A percentile compares a stretch with the other conserved stretches of the same genome.
Evolutionary conservation across 2,329 filamentous ascomycete species (phyloP).

Genomic region (Didymella segeticola): DNA sequence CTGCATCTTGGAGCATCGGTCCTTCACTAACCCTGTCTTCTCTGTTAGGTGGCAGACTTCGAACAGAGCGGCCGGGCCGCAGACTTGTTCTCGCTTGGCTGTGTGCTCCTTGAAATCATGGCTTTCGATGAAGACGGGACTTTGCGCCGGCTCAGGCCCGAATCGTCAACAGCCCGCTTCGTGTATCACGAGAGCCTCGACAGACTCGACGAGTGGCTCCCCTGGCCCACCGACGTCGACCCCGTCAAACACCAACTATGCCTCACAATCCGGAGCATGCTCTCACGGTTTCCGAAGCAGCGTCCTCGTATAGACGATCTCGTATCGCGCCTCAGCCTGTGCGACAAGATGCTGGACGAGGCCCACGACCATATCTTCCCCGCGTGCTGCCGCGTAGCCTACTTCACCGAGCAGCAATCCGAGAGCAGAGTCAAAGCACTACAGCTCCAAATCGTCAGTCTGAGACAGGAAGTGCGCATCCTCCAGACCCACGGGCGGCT

Average conservation of each 20-base stretch:
- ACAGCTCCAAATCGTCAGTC: no score
- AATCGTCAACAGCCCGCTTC: background rate
- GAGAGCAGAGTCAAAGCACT: no score
- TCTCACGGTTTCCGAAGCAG: background rate
- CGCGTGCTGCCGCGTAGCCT: background rate
- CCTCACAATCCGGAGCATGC: background rate
- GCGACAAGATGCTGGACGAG: background rate
- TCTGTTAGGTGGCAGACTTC: background rate
- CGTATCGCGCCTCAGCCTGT: background rate
- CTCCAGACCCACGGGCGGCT: no score
- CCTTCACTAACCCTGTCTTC: no score
- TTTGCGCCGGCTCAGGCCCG: slow-evolving; percentile 66
- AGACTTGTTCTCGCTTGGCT: slow-evolving; percentile 75
- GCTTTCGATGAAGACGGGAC: slow-evolving; percentile 58
- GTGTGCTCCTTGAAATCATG: slow-evolving; percentile 73
- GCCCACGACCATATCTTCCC: background rate
- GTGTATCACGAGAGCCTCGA: background rate
- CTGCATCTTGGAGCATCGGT: no score
- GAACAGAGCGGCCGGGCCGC: slow-evolving; percentile 46
- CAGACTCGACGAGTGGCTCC: background rate
- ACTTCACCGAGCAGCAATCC: no score
- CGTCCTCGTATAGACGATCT: background rate
- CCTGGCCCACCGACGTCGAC: background rate
- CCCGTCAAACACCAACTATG: background rate
- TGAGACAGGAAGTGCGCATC: no score